These are phyloP conservation scores for Wickerhamomyces silvicola DNA, from an alignment of 805 yeast species.

Conservation along the genomic window DNA sequence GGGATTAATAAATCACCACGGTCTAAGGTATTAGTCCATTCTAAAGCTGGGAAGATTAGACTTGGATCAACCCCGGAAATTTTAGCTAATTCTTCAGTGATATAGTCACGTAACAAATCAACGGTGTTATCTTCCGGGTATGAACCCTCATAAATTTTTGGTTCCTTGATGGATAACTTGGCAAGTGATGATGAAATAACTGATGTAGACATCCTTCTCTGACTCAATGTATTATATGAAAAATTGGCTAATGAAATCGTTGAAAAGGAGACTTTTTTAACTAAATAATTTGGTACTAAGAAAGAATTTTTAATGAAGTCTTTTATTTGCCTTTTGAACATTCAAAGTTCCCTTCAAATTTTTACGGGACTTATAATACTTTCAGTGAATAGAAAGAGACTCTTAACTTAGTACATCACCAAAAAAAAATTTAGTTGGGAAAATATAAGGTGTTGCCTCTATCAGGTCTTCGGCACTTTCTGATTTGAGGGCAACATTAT, in stretches of 20 bases:
- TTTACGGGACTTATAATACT: neutral
- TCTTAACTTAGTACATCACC: too few species aligned
- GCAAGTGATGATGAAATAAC: constrained; percentile 25
- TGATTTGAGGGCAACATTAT: too few species aligned
- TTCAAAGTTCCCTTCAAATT: neutral
- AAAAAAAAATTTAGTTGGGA: too few species aligned
- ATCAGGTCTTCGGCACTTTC: too few species aligned
- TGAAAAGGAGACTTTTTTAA: neutral
- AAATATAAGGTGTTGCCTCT: too few species aligned
- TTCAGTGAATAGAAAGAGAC: too few species aligned
- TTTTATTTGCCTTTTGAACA: constrained; percentile 1
- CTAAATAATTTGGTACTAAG: neutral
- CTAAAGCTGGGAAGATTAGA: constrained; percentile 77
- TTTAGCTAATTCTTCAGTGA: constrained; percentile 67
- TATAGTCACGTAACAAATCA: constrained; percentile 86
- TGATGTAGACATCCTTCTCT: constrained; percentile 20
- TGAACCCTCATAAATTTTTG: constrained; percentile 48
- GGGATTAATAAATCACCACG: constrained; percentile 93
- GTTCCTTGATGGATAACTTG: constrained; percentile 32
- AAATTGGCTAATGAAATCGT: neutral
- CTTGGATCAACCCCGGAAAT: constrained; percentile 66
- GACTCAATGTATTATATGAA: neutral
- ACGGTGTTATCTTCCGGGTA: constrained; percentile 74
- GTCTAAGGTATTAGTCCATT: constrained; percentile 78
- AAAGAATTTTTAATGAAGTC: neutral